Conservation (phyloP, 169 alveolate species). For the Plasmodium knowlesi region DNA sequence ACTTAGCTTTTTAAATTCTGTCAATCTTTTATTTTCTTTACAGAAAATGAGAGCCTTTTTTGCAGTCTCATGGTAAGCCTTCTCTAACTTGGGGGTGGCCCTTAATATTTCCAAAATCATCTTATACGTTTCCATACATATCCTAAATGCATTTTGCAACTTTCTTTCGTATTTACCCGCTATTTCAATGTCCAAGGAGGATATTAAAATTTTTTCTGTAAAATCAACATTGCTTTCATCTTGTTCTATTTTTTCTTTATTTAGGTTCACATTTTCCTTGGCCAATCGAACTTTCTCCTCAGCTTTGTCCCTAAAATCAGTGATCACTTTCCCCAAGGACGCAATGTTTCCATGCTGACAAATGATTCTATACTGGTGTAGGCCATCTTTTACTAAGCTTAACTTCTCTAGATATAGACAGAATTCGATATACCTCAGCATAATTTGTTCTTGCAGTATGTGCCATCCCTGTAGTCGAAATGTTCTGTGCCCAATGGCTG, state of each 20-base stretch:
- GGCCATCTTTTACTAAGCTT: slow-evolving; percentile 92
- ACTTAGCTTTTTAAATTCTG: slow-evolving; percentile 95
- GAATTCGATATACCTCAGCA: slow-evolving; percentile 91
- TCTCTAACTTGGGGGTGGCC: slow-evolving; percentile 94
- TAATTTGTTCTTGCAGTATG: slow-evolving; percentile 90
- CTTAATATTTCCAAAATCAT: slow-evolving; percentile 95
- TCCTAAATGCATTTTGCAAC: slow-evolving; percentile 88
- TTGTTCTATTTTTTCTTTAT: slow-evolving; percentile 71
- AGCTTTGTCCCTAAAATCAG: slow-evolving; percentile 90
- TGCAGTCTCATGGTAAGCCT: slow-evolving; percentile 96
- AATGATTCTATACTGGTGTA: slow-evolving; percentile 91
- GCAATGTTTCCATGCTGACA: slow-evolving; percentile 92
- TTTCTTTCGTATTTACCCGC: slow-evolving; percentile 85
- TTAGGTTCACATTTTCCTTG: slow-evolving; percentile 80
- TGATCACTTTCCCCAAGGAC: slow-evolving; percentile 92
- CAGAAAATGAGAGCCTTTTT: slow-evolving; percentile 94
- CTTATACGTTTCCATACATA: slow-evolving; percentile 96
- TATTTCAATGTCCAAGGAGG: slow-evolving; percentile 88
- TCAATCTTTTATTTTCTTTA: slow-evolving; percentile 91
- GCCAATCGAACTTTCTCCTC: slow-evolving; percentile 87
- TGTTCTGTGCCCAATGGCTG: slow-evolving; percentile 90
- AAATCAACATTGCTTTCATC: slow-evolving; percentile 82
- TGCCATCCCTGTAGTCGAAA: slow-evolving; percentile 93
- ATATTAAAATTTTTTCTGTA: slow-evolving; percentile 89
- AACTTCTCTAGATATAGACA: slow-evolving; percentile 91